Base-by-base conservation (phyloP, 306 rosid genomes). In the Citrullus mucosospermus region DNA sequence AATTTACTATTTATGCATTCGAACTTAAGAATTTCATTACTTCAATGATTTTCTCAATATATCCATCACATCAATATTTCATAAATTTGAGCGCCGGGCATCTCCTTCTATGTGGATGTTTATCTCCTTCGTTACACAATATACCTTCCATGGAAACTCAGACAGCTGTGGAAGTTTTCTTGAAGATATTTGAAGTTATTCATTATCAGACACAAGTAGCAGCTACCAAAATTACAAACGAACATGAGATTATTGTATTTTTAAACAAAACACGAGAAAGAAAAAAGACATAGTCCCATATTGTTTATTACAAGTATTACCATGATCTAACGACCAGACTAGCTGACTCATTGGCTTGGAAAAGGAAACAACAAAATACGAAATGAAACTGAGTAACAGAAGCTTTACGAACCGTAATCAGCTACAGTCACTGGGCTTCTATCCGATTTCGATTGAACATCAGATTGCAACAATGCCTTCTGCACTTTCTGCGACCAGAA, bases 391-490 rank as follows among this genome's bases (percentile, higher is more conserved):
- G 50, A 12, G 8, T 15, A 20, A 28, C 6, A 60, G 50, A 78
- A 80, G 36, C 75, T 32, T 58, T 78, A 81, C 87, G 28, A 53
- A 92, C 97, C 97, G 62, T 92, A 94, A 87, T 94, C 98, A 32
- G 98, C 98, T 48, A 92, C 98, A 0, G 98, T 94, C 55, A 94
- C 98, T 1, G 98, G 98, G 86, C 91, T 92, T 88, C 88, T 89
- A 68, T 94, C 98, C 44, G 95, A 92, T 84, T 92, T 94, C 8
- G 98, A 90, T 69, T 92, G 98, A 43, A 92, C 95, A 65, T 94
- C 97, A 17, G 98, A 90, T 83, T 92, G 91, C 80, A 94, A 63
- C 68, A 92, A 85, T 65, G 86, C 91, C 88, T 85, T 91, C 87
- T 94, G 98, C 14, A 94, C 96, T 87, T 88, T 94, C 98, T 94